These are phyloP conservation scores for Corniculantispora saksenae DNA, from an alignment of 2,329 filamentous ascomycete genomes.

Conservation along the genomic window DNA sequence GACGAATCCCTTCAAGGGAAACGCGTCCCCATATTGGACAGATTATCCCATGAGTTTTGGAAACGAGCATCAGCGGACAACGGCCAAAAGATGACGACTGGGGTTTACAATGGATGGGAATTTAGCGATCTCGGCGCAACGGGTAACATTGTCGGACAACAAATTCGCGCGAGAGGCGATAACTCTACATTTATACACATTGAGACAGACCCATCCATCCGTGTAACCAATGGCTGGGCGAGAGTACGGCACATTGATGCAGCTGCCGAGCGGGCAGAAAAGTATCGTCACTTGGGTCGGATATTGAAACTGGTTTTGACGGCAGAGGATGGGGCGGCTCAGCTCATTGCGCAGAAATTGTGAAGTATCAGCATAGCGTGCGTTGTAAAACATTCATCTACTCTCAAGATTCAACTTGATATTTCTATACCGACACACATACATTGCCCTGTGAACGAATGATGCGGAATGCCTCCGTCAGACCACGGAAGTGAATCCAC, in stretches of 20 bases:
- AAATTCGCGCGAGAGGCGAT: conserved; percentile 5
- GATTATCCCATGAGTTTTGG: conserved; percentile 12
- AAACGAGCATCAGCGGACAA: not conserved
- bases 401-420: not conserved
- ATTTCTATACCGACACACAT: not conserved
- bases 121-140: conserved; percentile 13
- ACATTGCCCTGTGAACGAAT: not conserved
- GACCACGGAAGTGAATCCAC: conserved; percentile 11
- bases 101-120: conserved; percentile 11
- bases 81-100: conserved; percentile 12
- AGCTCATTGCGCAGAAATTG: conserved; percentile 8
- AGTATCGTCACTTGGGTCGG: conserved; percentile 2
- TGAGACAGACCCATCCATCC: conserved; percentile 8
- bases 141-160: conserved; percentile 1
- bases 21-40: conserved; percentile 8
- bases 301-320: not conserved
- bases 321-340: not conserved
- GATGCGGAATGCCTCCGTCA: not conserved
- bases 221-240: conserved; percentile 11
- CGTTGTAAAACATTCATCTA: not conserved
- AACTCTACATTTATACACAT: conserved; percentile 11
- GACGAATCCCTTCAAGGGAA: not conserved
- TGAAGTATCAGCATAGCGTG: not conserved
- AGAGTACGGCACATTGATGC: not conserved
- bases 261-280: not conserved